A percentile compares a stretch with the other conserved stretches of the same genome.
These are phyloP conservation scores for Heliamphora pulchella DNA, from an alignment of 179 eudicot genomes.

Conservation along the genomic window DNA sequence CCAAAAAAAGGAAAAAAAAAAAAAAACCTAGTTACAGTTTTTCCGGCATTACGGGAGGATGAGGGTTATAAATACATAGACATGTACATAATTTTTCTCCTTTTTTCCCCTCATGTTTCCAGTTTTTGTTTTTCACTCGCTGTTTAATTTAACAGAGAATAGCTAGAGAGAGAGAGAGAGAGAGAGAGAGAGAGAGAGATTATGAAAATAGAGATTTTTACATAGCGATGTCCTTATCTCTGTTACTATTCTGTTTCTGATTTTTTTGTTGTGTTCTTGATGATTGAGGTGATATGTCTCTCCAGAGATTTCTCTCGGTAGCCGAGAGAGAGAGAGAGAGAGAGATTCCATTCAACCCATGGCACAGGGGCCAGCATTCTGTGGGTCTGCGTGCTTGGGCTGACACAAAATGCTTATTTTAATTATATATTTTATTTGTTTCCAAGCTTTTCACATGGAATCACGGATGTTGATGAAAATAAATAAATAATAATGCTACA, in stretches of 20 bases:
- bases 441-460: background rate
- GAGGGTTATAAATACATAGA: constrained; percentile 21
- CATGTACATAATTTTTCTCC: constrained; percentile 1
- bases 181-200: constrained; percentile 9
- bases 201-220: background rate
- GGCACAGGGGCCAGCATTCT: constrained; percentile 19
- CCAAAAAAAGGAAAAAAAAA: background rate
- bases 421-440: background rate
- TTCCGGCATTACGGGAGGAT: constrained; percentile 40
- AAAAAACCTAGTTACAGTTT: constrained; percentile 11
- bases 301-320: background rate
- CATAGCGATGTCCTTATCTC: background rate
- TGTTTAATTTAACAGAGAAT: constrained; percentile 1
- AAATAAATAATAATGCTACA: background rate
- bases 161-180: background rate
- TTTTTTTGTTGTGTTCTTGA: constrained; percentile 11
- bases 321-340: constrained; percentile 20
- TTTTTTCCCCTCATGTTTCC: background rate
- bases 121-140: background rate
- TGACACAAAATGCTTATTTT: constrained; percentile 19
- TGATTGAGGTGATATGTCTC: constrained; percentile 9
- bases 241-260: constrained; percentile 1
- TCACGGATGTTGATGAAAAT: constrained; percentile 4
- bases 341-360: constrained; percentile 24
- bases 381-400: constrained; percentile 27